Conservation (phyloP, 2,329 filamentous ascomycete genomes). For the Claviceps monticola region DNA sequence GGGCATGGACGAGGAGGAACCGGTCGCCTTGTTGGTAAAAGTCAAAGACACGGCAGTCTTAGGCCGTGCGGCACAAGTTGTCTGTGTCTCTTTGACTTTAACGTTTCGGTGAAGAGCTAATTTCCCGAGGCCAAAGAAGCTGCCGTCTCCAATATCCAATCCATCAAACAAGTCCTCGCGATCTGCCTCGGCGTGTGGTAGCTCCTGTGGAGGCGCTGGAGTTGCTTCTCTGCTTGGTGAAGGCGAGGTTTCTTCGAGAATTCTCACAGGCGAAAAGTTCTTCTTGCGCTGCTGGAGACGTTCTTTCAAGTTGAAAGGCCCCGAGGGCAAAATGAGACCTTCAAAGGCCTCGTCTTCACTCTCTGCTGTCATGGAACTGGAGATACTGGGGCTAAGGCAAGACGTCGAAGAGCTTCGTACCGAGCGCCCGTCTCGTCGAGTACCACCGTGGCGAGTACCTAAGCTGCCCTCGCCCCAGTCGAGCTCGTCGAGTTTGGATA, state of each 20-base stretch:
- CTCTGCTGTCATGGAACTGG: constrained; percentile 80
- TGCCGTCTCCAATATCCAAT: constrained; percentile 73
- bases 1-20: constrained; percentile 10
- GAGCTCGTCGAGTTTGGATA: constrained; percentile 56
- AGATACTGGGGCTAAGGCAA: constrained; percentile 78
- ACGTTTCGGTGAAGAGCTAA: constrained; percentile 83
- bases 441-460: constrained; percentile 80
- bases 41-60: constrained; percentile 75
- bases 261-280: constrained; percentile 40
- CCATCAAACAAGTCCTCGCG: constrained; percentile 74
- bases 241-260: constrained; percentile 21
- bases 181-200: constrained; percentile 27
- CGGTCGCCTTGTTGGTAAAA: constrained; percentile 66
- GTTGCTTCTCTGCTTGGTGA: not conserved
- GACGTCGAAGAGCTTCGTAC: constrained; percentile 78
- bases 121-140: constrained; percentile 68
- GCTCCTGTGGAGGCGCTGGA: constrained; percentile 13
- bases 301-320: constrained; percentile 70
- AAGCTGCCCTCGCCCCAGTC: constrained; percentile 92
- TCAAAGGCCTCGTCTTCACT: constrained; percentile 89
- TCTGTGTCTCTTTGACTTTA: constrained; percentile 62
- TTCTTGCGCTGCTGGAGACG: constrained; percentile 60
- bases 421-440: constrained; percentile 63
- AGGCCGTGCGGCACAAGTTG: constrained; percentile 55
- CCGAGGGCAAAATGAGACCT: constrained; percentile 72